phyloP scores from a whole-genome alignment of 345 rosid species.

The Fremontodendron californicum region DNA sequence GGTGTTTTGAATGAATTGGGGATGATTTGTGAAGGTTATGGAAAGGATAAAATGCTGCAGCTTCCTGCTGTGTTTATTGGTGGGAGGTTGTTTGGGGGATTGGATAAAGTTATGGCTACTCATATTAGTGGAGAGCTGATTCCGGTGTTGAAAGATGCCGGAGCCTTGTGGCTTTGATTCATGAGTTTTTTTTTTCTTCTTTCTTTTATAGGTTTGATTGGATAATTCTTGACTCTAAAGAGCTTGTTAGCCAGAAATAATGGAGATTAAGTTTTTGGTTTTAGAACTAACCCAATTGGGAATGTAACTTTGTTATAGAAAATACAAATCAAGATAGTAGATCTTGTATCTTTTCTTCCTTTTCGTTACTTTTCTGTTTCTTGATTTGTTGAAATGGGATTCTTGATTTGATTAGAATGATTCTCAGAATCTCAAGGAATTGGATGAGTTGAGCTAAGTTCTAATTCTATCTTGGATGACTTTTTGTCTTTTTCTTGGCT shows the following conservation, averaged over 20 bases:
- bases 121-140: constrained; percentile 85
- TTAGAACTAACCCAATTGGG: constrained; percentile 7
- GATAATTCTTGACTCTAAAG: neutral
- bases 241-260: neutral
- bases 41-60: constrained; percentile 29
- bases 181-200: neutral
- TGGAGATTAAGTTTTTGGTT: neutral
- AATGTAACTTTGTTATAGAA: constrained; percentile 7
- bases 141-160: constrained; percentile 81
- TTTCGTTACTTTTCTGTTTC: neutral
- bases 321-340: neutral
- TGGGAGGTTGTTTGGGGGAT: constrained; percentile 80
- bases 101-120: constrained; percentile 89
- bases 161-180: constrained; percentile 87
- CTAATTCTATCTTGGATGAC: neutral
- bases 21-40: constrained; percentile 14
- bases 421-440: neutral
- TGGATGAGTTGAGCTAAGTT: neutral
- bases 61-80: constrained; percentile 87
- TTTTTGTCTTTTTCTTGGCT: neutral
- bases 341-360: neutral
- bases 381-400: neutral
- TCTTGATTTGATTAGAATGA: neutral
- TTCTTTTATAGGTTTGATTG: neutral
- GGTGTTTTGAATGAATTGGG: constrained; percentile 37